phyloP scores from a whole-genome alignment of 139 green algal species.

The Closterium sp. region DNA sequence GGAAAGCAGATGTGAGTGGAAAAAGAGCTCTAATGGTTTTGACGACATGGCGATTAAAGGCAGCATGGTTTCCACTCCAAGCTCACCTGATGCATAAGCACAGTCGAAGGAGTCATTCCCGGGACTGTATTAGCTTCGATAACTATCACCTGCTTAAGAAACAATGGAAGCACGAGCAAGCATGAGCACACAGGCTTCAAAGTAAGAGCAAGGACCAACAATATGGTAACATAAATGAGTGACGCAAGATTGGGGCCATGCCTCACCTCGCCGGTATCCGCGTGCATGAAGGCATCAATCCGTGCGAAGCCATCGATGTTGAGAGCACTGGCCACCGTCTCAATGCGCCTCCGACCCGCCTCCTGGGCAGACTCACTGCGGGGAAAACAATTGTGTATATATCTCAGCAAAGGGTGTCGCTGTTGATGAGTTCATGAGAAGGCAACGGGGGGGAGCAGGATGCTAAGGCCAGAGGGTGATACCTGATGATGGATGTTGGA shows the following conservation, averaged over 20 bases:
- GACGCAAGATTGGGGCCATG: background rate
- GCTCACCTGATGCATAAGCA: slow-evolving; percentile 59
- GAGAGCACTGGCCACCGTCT: slow-evolving; percentile 58
- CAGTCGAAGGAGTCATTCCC: slow-evolving; percentile 60
- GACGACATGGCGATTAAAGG: no score
- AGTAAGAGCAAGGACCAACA: no score
- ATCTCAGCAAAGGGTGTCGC: no score
- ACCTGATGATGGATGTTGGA: slow-evolving; percentile 50
- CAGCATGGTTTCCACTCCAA: background rate
- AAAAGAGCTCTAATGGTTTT: no score
- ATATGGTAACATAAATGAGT: background rate
- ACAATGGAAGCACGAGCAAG: background rate
- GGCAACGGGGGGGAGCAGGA: no score
- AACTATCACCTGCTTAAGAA: slow-evolving; percentile 61
- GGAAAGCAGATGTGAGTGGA: no score
- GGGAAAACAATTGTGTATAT: background rate
- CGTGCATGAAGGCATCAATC: slow-evolving; percentile 68
- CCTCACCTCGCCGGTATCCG: slow-evolving; percentile 58
- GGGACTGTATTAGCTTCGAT: slow-evolving; percentile 67
- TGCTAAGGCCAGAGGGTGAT: background rate
- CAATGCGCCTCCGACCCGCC: slow-evolving; percentile 42
- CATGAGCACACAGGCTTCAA: background rate
- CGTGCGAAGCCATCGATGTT: slow-evolving; percentile 65
- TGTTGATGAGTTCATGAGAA: background rate
- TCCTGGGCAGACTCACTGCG: slow-evolving; percentile 17